Evolutionary conservation across 2,329 filamentous ascomycete genomes (phyloP).

Genomic region (Ilyonectria mors-panacis): DNA sequence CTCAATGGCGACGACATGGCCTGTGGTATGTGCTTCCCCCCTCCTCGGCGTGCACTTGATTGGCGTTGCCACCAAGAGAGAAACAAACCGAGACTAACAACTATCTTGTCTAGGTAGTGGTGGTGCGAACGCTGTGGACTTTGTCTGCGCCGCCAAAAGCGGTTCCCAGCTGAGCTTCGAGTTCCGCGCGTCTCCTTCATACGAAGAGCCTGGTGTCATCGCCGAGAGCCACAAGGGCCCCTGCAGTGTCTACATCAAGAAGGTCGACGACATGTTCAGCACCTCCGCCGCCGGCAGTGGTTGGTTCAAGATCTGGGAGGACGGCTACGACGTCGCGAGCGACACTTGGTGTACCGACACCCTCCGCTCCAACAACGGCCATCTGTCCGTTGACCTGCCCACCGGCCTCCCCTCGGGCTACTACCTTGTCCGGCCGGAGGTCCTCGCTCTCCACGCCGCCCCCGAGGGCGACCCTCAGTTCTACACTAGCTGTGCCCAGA

Average conservation of each 20-base stretch:
- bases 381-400: conserved; percentile 75
- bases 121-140: conserved; percentile 62
- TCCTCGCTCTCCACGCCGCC: conserved; percentile 78
- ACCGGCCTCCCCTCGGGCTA: conserved; percentile 73
- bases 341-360: conserved; percentile 79
- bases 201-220: conserved; percentile 67
- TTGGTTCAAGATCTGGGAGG: conserved; percentile 86
- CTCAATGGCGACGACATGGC: conserved; percentile 76
- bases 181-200: conserved; percentile 74
- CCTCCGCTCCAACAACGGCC: conserved; percentile 75
- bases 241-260: conserved; percentile 82
- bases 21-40: conserved; percentile 69
- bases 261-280: conserved; percentile 69
- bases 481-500: conserved; percentile 80
- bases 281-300: conserved; percentile 72
- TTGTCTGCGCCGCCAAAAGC: conserved; percentile 64
- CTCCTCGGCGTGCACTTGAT: not conserved
- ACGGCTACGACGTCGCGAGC: conserved; percentile 71
- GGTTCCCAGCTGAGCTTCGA: conserved; percentile 75
- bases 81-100: not conserved
- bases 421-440: conserved; percentile 80
- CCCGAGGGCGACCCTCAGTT: conserved; percentile 76
- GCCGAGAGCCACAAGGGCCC: conserved; percentile 76
- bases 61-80: not conserved
- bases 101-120: conserved; percentile 56